Conservation (phyloP, 202 grass and related monocot genomes). For the Carex arenaria region DNA sequence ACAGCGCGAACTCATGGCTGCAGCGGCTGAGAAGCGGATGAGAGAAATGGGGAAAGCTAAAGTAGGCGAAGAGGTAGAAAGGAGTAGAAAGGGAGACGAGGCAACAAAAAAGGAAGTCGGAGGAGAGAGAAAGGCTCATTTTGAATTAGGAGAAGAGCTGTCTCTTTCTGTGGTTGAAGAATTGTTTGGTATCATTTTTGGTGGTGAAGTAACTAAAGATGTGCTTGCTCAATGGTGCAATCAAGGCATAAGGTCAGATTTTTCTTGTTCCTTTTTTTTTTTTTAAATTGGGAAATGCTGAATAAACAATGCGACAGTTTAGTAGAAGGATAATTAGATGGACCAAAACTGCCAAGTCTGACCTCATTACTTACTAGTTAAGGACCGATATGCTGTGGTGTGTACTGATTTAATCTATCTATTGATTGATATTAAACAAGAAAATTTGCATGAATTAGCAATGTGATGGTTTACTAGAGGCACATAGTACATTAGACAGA, state of each 20-base stretch:
- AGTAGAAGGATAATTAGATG: background rate
- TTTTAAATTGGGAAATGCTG: background rate
- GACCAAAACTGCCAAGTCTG: background rate
- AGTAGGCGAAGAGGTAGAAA: slow-evolving; percentile 26
- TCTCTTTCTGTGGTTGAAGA: slow-evolving; percentile 46
- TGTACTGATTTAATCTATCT: background rate
- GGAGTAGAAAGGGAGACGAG: slow-evolving; percentile 14
- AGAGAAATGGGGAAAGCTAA: slow-evolving; percentile 23
- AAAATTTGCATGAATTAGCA: background rate
- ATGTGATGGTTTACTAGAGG: background rate
- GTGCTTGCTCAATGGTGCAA: slow-evolving; percentile 95
- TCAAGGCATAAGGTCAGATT: slow-evolving; percentile 84
- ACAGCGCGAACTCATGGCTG: slow-evolving; percentile 80
- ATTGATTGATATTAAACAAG: background rate
- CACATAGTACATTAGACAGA: background rate
- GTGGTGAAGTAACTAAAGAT: slow-evolving; percentile 49
- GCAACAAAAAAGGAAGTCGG: slow-evolving; percentile 27
- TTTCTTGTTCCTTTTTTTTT: background rate
- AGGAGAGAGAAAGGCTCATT: slow-evolving; percentile 19
- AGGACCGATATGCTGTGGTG: background rate
- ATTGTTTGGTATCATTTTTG: slow-evolving; percentile 76
- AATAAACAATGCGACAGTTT: background rate
- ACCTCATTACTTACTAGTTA: background rate
- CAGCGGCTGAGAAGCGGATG: slow-evolving; percentile 69
- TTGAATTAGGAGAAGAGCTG: slow-evolving; percentile 48